phyloP scores from a whole-genome alignment of 164 flowering plant genomes.

The Liquidambar formosana region DNA sequence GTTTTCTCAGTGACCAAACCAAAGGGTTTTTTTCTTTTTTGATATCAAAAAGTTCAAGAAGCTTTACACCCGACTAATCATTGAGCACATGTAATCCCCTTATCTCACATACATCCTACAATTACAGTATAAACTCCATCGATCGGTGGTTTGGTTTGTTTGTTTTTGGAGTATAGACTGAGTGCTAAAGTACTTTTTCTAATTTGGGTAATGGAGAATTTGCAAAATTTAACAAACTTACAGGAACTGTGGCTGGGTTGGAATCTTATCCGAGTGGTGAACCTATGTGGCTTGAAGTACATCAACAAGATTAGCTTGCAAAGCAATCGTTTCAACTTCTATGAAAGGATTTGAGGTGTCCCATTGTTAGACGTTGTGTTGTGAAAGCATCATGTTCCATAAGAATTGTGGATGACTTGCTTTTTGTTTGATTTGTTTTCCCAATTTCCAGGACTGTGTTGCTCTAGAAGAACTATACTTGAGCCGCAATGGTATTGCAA shows the following conservation, averaged over 20 bases:
- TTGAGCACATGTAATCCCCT: too few species aligned
- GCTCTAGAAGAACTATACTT: constrained; percentile 90
- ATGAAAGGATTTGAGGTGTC: constrained; percentile 86
- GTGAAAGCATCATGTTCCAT: not conserved
- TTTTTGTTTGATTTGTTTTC: not conserved
- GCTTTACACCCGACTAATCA: too few species aligned
- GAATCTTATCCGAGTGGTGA: constrained; percentile 74
- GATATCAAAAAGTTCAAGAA: too few species aligned
- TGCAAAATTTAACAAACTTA: constrained; percentile 62
- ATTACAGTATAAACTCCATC: too few species aligned
- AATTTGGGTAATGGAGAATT: constrained; percentile 85
- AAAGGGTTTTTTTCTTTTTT: too few species aligned
- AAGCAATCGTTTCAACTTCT: constrained; percentile 92
- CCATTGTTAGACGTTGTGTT: not conserved
- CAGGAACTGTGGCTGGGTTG: constrained; percentile 96
- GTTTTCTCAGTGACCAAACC: too few species aligned
- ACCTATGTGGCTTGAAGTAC: constrained; percentile 80
- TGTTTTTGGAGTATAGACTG: constrained; percentile 3
- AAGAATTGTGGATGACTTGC: not conserved
- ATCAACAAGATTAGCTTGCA: constrained; percentile 90
- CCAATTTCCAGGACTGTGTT: constrained; percentile 65
- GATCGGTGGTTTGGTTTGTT: not conserved
- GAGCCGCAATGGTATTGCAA: constrained; percentile 96
- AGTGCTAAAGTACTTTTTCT: not conserved
- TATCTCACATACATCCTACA: too few species aligned